Evolutionary conservation across 2,329 filamentous ascomycete species (phyloP).

Genomic region (Sordariomycetes sp.): DNA sequence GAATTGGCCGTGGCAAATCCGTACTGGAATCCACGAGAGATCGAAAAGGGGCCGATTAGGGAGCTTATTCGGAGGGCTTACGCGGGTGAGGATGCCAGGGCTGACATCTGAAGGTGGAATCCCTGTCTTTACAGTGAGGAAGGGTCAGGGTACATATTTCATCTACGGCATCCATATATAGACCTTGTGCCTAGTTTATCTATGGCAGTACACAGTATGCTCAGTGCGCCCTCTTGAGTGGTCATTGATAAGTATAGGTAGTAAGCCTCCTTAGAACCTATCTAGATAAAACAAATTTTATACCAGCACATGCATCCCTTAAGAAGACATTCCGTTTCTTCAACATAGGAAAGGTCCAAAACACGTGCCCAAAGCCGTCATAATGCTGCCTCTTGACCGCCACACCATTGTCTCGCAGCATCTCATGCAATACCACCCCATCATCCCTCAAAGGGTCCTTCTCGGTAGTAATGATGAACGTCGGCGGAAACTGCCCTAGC

Average conservation of each 20-base stretch:
- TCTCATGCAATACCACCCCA: neutral
- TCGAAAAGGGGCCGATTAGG: constrained; percentile 35
- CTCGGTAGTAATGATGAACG: neutral
- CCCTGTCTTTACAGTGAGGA: neutral
- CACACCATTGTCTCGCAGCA: no score
- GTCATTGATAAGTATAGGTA: no score
- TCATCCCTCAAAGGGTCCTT: neutral
- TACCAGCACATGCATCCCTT: neutral
- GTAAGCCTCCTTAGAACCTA: neutral
- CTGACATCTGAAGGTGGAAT: constrained; percentile 9
- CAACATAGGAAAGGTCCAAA: neutral
- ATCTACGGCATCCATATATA: no score
- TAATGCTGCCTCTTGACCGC: no score
- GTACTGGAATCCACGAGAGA: constrained; percentile 43
- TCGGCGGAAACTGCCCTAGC: neutral
- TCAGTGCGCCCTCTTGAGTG: no score
- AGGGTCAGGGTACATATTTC: neutral
- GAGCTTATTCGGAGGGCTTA: constrained; percentile 47
- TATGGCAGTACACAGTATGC: no score
- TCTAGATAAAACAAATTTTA: neutral
- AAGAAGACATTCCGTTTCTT: neutral
- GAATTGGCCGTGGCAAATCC: constrained; percentile 44
- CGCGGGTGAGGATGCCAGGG: constrained; percentile 40
- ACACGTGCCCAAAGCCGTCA: no score
- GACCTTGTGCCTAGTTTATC: no score